These are phyloP conservation scores for Blastocladiella emersonii DNA, from an alignment of 371 early-diverging fungal species.

Conservation along the genomic window DNA sequence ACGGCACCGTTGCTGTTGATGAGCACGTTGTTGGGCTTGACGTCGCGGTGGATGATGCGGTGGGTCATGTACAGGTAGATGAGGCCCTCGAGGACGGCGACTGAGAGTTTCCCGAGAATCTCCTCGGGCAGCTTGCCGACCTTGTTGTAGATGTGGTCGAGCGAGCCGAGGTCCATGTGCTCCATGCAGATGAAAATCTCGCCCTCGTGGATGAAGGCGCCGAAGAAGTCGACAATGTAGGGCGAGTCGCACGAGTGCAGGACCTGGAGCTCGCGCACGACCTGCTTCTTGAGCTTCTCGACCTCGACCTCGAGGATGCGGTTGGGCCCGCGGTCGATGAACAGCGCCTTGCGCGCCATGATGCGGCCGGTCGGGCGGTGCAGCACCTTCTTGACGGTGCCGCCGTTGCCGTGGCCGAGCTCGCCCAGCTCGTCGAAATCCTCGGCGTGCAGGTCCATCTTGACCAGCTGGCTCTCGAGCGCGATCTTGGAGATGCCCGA, in stretches of 20 bases:
- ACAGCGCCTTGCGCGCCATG: slow-evolving; percentile 74
- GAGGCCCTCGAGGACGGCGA: slow-evolving; percentile 49
- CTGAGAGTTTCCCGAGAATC: slow-evolving; percentile 44
- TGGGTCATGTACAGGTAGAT: slow-evolving; percentile 69
- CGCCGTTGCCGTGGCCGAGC: slow-evolving; percentile 89
- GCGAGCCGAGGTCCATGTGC: slow-evolving; percentile 43
- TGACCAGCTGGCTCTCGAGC: neutral
- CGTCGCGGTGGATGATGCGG: slow-evolving; percentile 83
- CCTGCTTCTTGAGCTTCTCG: slow-evolving; percentile 52
- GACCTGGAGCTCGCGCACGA: slow-evolving; percentile 79
- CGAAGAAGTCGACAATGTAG: slow-evolving; percentile 86
- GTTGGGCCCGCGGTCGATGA: slow-evolving; percentile 2
- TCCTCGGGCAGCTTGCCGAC: slow-evolving; percentile 2
- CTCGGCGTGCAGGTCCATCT: slow-evolving; percentile 53
- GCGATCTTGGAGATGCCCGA: neutral
- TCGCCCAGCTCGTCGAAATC: slow-evolving; percentile 66
- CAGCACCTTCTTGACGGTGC: slow-evolving; percentile 74
- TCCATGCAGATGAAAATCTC: slow-evolving; percentile 95
- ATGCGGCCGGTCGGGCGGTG: slow-evolving; percentile 62
- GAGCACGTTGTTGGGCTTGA: slow-evolving; percentile 85
- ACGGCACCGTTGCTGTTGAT: slow-evolving; percentile 62
- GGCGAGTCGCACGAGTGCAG: slow-evolving; percentile 77
- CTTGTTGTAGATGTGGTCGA: slow-evolving; percentile 4
- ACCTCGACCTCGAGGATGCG: slow-evolving; percentile 11
- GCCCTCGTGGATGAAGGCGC: slow-evolving; percentile 74